Percentiles rank a stretch among this genome's conserved stretches.
These are phyloP conservation scores for Yamadazyma takamatsuzukensis DNA, from an alignment of 805 yeast species.

Conservation along the genomic window DNA sequence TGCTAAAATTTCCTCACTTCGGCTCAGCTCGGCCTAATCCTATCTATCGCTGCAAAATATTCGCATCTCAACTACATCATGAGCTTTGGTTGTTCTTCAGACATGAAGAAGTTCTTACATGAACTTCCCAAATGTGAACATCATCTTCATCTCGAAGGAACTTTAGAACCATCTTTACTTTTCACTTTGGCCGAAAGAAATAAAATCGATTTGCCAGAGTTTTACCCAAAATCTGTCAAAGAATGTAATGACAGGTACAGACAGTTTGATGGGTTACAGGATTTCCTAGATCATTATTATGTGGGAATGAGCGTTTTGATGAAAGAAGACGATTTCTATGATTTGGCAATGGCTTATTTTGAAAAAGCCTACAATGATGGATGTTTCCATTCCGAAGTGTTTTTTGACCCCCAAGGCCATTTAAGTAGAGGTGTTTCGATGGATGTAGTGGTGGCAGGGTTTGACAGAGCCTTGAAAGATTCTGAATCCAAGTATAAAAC, in stretches of 20 bases:
- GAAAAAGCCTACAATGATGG: constrained; percentile 56
- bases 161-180: constrained; percentile 70
- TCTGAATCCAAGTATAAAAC: constrained; percentile 61
- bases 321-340: constrained; percentile 68
- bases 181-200: constrained; percentile 69
- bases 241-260: constrained; percentile 57
- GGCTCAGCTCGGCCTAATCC: no score
- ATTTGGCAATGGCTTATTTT: constrained; percentile 74
- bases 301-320: constrained; percentile 77
- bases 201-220: constrained; percentile 53
- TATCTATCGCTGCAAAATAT: no score
- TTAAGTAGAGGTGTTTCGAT: constrained; percentile 60
- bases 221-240: constrained; percentile 58
- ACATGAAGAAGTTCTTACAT: constrained; percentile 40
- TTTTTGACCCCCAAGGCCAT: constrained; percentile 86
- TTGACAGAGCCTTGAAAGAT: constrained; percentile 60
- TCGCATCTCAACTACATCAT: no score
- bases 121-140: constrained; percentile 87
- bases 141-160: constrained; percentile 82
- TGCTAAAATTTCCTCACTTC: no score
- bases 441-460: constrained; percentile 61
- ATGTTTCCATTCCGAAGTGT: constrained; percentile 67
- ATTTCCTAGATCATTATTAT: constrained; percentile 74
- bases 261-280: constrained; percentile 66
- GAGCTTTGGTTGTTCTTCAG: constrained; percentile 3